phyloP scores from a whole-genome alignment of 768 basidiomycete species.

The Sarcodon aspratus region DNA sequence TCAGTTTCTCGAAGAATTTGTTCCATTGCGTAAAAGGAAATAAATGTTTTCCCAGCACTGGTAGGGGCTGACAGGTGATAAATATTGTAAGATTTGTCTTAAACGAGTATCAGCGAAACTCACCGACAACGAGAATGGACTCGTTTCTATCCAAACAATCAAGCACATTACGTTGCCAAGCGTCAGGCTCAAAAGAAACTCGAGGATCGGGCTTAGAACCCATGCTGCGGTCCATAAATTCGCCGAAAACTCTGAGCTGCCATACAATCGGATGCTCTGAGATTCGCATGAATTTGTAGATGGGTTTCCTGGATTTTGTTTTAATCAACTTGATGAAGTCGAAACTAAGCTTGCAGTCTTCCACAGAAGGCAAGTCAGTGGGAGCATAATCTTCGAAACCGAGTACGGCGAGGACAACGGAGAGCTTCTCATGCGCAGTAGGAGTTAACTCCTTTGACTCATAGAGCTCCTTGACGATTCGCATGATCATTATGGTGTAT shows the following conservation, averaged over 20 bases:
- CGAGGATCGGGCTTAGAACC: conserved; percentile 45
- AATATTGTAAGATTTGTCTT: neutral
- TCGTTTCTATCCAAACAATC: conserved; percentile 45
- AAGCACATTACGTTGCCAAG: conserved; percentile 59
- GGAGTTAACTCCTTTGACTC: conserved; percentile 25
- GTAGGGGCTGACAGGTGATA: conserved; percentile 39
- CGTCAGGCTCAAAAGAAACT: conserved; percentile 56
- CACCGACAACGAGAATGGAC: conserved; percentile 59
- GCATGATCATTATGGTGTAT: conserved; percentile 34
- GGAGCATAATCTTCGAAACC: conserved; percentile 34
- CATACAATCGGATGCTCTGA: conserved; percentile 46
- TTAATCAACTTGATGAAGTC: conserved; percentile 44
- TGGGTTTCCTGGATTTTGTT: conserved; percentile 26
- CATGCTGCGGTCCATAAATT: conserved; percentile 66
- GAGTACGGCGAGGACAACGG: conserved; percentile 27
- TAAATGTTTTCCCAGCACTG: conserved; percentile 69
- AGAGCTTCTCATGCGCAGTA: conserved; percentile 23
- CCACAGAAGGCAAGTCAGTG: conserved; percentile 5
- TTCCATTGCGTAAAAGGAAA: conserved; percentile 72
- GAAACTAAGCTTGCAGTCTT: conserved; percentile 29
- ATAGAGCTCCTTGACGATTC: conserved; percentile 33
- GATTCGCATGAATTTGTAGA: conserved; percentile 43
- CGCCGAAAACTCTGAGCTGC: conserved; percentile 61
- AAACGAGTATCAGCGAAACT: conserved; percentile 9
- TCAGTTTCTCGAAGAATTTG: conserved; percentile 49